These are phyloP conservation scores for Cryptosporidium meleagridis DNA, from an alignment of 169 alveolate genomes.

Conservation along the genomic window DNA sequence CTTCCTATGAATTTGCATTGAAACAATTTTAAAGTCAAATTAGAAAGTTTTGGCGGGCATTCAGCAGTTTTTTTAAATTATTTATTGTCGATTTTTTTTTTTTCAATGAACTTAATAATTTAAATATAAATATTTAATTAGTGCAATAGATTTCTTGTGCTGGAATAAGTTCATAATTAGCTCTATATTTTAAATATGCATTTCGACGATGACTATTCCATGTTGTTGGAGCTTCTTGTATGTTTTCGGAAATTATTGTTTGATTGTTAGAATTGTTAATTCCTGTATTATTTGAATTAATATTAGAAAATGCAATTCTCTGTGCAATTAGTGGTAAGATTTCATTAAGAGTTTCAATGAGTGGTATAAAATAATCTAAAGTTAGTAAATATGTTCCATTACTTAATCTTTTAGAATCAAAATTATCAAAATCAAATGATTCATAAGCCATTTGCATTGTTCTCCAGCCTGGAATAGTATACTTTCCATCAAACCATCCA, in stretches of 20 bases:
- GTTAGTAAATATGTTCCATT: conserved; percentile 63
- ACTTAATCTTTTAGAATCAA: conserved; percentile 23
- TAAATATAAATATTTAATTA: background rate
- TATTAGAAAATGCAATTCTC: conserved; percentile 28
- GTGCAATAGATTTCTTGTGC: conserved; percentile 72
- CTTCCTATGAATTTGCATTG: background rate
- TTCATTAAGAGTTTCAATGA: conserved; percentile 19
- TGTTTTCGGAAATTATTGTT: background rate
- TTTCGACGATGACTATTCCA: conserved; percentile 27
- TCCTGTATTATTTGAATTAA: background rate
- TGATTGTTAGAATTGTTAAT: background rate
- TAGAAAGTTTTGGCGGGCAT: background rate
- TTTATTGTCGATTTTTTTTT: too few relatives aligned
- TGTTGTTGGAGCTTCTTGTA: conserved; percentile 56
- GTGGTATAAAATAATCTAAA: conserved; percentile 11
- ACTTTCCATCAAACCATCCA: conserved; percentile 73
- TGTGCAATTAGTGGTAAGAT: conserved; percentile 63
- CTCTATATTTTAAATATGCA: conserved; percentile 60
- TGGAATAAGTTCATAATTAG: conserved; percentile 49
- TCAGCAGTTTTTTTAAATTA: background rate
- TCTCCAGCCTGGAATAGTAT: conserved; percentile 75
- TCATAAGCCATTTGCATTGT: conserved; percentile 66
- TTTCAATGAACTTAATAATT: background rate
- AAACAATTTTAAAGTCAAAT: background rate
- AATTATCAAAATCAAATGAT: conserved; percentile 60